phyloP scores from a whole-genome alignment of 805 yeast species.

The Teunomyces stri region DNA sequence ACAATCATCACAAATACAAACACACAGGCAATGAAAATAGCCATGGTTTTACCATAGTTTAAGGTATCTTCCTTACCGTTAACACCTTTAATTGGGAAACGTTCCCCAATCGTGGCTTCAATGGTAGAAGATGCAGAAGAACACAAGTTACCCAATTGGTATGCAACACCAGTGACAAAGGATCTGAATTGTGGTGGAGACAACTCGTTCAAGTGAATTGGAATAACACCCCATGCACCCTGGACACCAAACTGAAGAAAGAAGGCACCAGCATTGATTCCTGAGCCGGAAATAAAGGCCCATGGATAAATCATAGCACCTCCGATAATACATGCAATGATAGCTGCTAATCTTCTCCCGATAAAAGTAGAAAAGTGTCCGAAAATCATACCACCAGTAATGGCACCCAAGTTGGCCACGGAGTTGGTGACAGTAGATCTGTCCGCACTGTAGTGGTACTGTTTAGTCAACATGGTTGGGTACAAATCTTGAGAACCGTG shows the following conservation, averaged over 20 bases:
- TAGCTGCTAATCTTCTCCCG: slow-evolving; percentile 36
- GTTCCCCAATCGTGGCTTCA: slow-evolving; percentile 59
- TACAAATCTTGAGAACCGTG: slow-evolving; percentile 44
- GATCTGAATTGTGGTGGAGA: slow-evolving; percentile 63
- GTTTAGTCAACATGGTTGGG: slow-evolving; percentile 37
- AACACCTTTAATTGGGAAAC: slow-evolving; percentile 32
- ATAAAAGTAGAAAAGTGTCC: slow-evolving; percentile 37
- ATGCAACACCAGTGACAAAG: slow-evolving; percentile 60
- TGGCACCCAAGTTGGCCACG: slow-evolving; percentile 43
- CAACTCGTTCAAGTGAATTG: slow-evolving; percentile 59
- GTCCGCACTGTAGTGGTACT: slow-evolving; percentile 30
- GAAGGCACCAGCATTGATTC: slow-evolving; percentile 57
- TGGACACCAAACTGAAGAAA: slow-evolving; percentile 63
- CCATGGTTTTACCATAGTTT: slow-evolving; percentile 62
- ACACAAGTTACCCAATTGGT: slow-evolving; percentile 67
- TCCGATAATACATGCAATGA: slow-evolving; percentile 31
- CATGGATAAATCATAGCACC: slow-evolving; percentile 43
- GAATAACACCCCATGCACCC: slow-evolving; percentile 70
- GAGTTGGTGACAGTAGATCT: slow-evolving; percentile 38
- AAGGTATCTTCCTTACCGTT: slow-evolving; percentile 17
- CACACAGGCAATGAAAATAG: slow-evolving; percentile 64
- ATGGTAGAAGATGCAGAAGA: slow-evolving; percentile 70
- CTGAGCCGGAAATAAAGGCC: slow-evolving; percentile 31
- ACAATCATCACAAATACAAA: slow-evolving; percentile 50
- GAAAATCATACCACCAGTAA: slow-evolving; percentile 45